A percentile compares a stretch with the other conserved stretches of the same genome.
These are phyloP conservation scores for Glutinoglossum americanum DNA, from an alignment of 495 filamentous ascomycete species.

Conservation along the genomic window DNA sequence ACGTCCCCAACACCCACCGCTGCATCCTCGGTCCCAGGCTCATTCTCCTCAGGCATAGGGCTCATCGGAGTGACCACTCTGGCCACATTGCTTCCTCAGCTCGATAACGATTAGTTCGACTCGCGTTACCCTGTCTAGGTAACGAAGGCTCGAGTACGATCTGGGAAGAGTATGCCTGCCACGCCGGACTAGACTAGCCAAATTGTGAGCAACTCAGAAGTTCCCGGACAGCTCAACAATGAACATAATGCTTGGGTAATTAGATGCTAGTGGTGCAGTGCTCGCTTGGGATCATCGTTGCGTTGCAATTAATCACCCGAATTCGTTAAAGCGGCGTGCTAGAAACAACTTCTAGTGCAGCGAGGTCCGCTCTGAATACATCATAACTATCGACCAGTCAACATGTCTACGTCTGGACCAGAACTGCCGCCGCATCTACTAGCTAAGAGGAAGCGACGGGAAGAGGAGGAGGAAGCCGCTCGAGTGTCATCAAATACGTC, in stretches of 20 bases:
- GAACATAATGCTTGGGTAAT: not conserved
- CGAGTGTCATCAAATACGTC: not conserved
- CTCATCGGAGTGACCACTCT: conserved; percentile 12
- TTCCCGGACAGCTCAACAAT: not conserved
- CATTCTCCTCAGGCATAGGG: conserved; percentile 13
- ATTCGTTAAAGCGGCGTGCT: not conserved
- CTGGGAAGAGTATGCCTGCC: not conserved
- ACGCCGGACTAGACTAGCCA: not conserved
- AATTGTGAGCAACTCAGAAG: not conserved
- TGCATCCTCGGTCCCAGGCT: conserved; percentile 5
- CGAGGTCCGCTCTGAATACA: not conserved
- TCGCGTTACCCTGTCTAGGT: not conserved
- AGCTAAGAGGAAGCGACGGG: conserved; percentile 18
- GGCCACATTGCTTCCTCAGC: not conserved
- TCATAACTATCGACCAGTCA: not conserved
- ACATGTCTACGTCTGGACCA: conserved; percentile 2
- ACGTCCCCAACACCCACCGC: not conserved
- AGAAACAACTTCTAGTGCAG: not conserved
- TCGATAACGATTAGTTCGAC: not conserved
- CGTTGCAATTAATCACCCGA: not conserved
- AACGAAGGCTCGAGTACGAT: not conserved
- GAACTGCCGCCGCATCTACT: conserved; percentile 14
- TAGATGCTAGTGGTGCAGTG: not conserved
- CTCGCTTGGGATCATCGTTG: not conserved
- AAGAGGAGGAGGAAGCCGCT: conserved; percentile 13